Conservation (phyloP, 1,139 yeast species). For the Magnusiomyces starmeri region DNA sequence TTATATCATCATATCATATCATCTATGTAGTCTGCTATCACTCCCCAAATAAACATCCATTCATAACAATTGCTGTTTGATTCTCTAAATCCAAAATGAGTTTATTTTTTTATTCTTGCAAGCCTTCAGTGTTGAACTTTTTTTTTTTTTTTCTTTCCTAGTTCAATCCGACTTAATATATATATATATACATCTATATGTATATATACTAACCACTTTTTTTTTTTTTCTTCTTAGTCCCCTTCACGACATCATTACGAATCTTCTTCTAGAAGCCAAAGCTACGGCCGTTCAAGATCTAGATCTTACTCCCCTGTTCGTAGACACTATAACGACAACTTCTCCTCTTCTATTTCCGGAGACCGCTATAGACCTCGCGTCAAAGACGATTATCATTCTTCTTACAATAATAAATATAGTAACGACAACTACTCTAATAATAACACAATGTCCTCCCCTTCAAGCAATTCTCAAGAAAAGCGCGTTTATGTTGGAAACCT, state of each 20-base stretch:
- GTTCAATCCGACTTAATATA: background rate
- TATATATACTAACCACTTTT: background rate
- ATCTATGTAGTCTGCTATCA: too few species aligned
- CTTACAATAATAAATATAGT: background rate
- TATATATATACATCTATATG: background rate
- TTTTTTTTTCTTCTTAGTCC: background rate
- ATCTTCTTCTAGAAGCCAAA: background rate
- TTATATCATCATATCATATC: too few species aligned
- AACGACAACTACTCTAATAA: background rate
- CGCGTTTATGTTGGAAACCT: constrained; percentile 51
- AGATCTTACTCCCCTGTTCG: constrained; percentile 7
- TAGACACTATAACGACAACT: background rate
- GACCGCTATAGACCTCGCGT: background rate
- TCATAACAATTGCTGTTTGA: background rate
- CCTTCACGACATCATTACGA: constrained; percentile 3
- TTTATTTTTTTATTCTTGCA: background rate
- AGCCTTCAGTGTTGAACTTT: background rate
- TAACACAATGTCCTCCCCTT: background rate
- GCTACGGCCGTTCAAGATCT: constrained; percentile 3
- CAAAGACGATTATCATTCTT: background rate
- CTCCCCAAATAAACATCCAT: background rate
- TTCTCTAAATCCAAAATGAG: too few species aligned
- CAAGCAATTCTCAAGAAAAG: constrained; percentile 28
- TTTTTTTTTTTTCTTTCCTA: background rate
- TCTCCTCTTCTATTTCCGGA: background rate